Conservation (phyloP, 2,329 filamentous ascomycete genomes). For the Hysterium pulicare region DNA sequence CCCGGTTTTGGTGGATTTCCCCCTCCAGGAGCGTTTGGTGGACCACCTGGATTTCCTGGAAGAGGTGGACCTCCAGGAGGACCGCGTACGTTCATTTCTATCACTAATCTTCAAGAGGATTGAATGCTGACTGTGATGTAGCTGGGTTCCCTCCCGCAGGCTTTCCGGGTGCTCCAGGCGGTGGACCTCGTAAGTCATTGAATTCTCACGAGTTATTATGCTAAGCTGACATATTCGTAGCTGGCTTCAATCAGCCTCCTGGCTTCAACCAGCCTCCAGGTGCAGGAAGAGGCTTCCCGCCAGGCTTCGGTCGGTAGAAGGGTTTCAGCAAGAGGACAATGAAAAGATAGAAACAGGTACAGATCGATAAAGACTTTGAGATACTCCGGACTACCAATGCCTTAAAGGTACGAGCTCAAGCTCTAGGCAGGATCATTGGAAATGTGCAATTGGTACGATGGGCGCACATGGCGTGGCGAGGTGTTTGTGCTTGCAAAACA, state of each 20-base stretch:
- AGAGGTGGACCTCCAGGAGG: constrained; percentile 37
- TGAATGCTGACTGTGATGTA: constrained; percentile 2
- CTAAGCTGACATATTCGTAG: constrained; percentile 4
- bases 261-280: constrained; percentile 5
- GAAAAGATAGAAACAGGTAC: neutral
- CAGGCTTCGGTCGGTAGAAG: constrained; percentile 14
- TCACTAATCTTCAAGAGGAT: constrained; percentile 4
- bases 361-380: neutral
- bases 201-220: neutral
- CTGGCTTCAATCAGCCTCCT: constrained; percentile 9
- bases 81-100: constrained; percentile 27
- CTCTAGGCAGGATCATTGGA: neutral
- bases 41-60: constrained; percentile 25
- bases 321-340: neutral
- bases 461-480: neutral
- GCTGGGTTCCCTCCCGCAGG: constrained; percentile 28
- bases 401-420: neutral
- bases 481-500: neutral
- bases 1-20: constrained; percentile 56
- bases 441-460: neutral
- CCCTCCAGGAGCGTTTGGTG: constrained; percentile 53
- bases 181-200: constrained; percentile 46
- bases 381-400: neutral
- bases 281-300: constrained; percentile 12
- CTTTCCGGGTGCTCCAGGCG: constrained; percentile 45